Percentiles rank a stretch among this genome's conserved stretches.
Conservation (phyloP, 1,284 basidiomycete species). For the Papiliotrema fonsecae region DNA sequence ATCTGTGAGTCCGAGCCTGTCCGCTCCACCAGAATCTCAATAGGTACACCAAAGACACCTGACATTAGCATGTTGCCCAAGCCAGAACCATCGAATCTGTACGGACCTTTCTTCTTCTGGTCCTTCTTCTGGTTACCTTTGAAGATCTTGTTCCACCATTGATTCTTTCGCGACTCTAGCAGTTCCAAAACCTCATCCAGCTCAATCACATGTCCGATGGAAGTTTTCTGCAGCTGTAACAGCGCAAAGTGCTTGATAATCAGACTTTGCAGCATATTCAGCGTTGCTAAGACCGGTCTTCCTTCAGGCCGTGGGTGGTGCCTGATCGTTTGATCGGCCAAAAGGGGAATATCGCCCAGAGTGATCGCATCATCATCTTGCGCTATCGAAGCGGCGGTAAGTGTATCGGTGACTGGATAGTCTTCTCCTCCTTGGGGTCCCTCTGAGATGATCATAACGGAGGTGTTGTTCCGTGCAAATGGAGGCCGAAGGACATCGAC, state of each 20-base stretch:
- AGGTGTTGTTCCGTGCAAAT: slow-evolving; percentile 75
- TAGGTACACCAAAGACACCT: slow-evolving; percentile 86
- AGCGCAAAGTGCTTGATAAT: slow-evolving; percentile 92
- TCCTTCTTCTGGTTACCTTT: slow-evolving; percentile 81
- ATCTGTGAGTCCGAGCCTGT: slow-evolving; percentile 91
- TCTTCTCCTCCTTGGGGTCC: slow-evolving; percentile 43
- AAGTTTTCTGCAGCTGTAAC: slow-evolving; percentile 68
- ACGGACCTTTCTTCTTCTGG: slow-evolving; percentile 81
- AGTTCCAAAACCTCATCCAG: slow-evolving; percentile 90
- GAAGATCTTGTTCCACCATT: slow-evolving; percentile 96
- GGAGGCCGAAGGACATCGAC: slow-evolving; percentile 61
- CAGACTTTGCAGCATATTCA: slow-evolving; percentile 76
- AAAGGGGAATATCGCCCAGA: slow-evolving; percentile 90
- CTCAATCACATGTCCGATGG: slow-evolving; percentile 75
- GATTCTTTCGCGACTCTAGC: slow-evolving; percentile 86
- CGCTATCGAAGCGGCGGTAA: slow-evolving; percentile 14
- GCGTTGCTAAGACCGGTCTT: slow-evolving; percentile 75
- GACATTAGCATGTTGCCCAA: background rate
- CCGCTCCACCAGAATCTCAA: slow-evolving; percentile 90
- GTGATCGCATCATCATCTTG: slow-evolving; percentile 76
- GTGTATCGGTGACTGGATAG: slow-evolving; percentile 17
- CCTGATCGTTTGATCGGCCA: slow-evolving; percentile 78
- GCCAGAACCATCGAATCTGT: background rate
- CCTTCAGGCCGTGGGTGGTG: slow-evolving; percentile 47
- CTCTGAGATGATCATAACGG: slow-evolving; percentile 85